Conservation (phyloP, 2,329 filamentous ascomycete species). For the Nigrospora osmanthi region DNA sequence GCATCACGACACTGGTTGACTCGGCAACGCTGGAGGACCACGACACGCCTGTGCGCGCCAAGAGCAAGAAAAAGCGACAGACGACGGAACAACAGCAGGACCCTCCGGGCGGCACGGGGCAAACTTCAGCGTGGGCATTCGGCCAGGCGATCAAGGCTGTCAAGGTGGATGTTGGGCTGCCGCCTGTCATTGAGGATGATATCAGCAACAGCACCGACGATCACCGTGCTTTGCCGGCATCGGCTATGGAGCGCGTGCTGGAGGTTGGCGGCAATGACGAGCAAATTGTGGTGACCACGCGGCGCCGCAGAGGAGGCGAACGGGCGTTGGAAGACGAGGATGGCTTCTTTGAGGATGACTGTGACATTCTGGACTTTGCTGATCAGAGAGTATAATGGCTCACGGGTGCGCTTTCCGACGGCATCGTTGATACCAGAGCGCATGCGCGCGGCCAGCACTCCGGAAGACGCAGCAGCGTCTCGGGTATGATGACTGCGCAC, state of each 20-base stretch:
- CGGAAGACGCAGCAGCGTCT: no score
- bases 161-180: conserved; percentile 45
- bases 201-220: conserved; percentile 42
- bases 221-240: conserved; percentile 51
- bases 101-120: background rate
- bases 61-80: conserved; percentile 21
- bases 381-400: conserved; percentile 51
- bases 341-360: conserved; percentile 88
- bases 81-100: background rate
- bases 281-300: conserved; percentile 76
- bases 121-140: conserved; percentile 45
- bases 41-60: conserved; percentile 26
- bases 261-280: conserved; percentile 56
- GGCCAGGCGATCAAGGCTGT: conserved; percentile 43
- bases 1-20: conserved; percentile 30
- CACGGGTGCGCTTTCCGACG: no score
- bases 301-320: conserved; percentile 55
- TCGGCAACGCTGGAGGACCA: conserved; percentile 32
- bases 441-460: no score
- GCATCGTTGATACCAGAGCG: no score
- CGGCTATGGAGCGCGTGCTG: conserved; percentile 56
- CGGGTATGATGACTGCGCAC: no score
- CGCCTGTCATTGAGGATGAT: conserved; percentile 41
- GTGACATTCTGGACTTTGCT: conserved; percentile 84
- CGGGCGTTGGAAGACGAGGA: conserved; percentile 47